Evolutionary conservation across 352 stramenopile species (phyloP), one percentile per base, ranked within the genome.

Genomic region (Aphanomyces invadans): DNA sequence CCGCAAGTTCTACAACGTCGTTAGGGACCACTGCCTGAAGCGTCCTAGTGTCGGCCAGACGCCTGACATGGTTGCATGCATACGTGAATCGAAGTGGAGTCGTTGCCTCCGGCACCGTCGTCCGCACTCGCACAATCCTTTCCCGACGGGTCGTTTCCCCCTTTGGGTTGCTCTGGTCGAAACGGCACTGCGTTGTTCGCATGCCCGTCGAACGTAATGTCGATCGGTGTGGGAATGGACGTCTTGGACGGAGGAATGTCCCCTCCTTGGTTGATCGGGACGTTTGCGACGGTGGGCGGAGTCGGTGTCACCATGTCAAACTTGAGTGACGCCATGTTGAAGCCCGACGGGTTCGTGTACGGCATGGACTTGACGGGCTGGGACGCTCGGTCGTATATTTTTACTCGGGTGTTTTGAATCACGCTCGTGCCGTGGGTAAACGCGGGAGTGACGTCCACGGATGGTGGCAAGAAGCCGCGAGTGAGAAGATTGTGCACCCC

Each of bases 301-400:
- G n/a, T n/a, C n/a, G n/a, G n/a, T n/a, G 71, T 38, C 17, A 61
- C 28, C 62, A 92, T 74, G 69, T 92, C 84, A 49, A 91, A 90
- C 66, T 89, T 92, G 29, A 92, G 69, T n/a, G 77, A 71, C 38
- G 81, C 79, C 21, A 91, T 72, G 45, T 91, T 91, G 69, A 86
- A 90, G 12, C 84, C 79, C 19, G 75, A 79, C 4, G 82, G 76
- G 32, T 85, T 85, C 1, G 79, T 83, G 65, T 85, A 85, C 2
- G 82, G 80, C 33, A 74, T 72, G 3, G 72, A 32, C 0, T 75
- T 75, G 55, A 74, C 71, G 0, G 75, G 75, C 71, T 86, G 74
- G 46, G 88, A 77, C 0, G 75, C 70, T 2, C 82, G 81, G 63
- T 85, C 64, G 63, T 93, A 77, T 36, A 93, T 80, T 61, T 68